Conservation (phyloP, 2,329 filamentous ascomycete genomes). For the Paraphaeosphaeria sporulosa region DNA sequence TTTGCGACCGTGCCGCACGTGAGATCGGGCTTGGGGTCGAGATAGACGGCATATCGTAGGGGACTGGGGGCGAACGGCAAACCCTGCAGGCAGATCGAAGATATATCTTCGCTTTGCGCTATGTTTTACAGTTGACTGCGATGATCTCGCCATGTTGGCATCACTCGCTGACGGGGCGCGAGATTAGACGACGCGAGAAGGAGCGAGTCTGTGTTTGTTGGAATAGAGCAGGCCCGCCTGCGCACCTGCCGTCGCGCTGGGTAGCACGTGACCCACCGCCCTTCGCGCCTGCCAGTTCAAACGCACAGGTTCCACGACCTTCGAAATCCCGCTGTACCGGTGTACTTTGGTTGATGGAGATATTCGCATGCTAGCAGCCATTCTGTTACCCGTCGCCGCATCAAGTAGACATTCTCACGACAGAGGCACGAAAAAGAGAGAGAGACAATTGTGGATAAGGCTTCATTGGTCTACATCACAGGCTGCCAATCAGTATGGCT, state of each 20-base stretch:
- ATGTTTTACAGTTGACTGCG: neutral
- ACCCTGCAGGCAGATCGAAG: neutral
- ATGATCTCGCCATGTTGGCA: neutral
- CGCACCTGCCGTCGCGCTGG: neutral
- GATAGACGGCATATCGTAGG: no score
- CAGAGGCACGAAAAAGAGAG: neutral
- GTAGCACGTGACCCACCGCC: neutral
- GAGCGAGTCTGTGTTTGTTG: neutral
- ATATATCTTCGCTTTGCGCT: neutral
- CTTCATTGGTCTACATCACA: neutral
- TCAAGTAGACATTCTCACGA: neutral
- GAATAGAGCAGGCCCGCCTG: neutral
- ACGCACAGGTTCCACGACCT: no score
- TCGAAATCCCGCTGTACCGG: no score
- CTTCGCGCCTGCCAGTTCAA: neutral
- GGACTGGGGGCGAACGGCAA: neutral
- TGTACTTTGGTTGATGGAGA: no score
- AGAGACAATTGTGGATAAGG: neutral
- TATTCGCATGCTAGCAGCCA: neutral
- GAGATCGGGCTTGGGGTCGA: neutral
- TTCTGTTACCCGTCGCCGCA: neutral
- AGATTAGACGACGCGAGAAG: neutral
- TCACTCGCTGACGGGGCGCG: neutral
- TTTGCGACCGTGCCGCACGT: neutral
- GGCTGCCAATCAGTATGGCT: no score